Evolutionary conservation across 169 alveolate species (phyloP), one percentile per base, ranked within the genome.

Genomic region (Cyclospora cayetanensis): DNA sequence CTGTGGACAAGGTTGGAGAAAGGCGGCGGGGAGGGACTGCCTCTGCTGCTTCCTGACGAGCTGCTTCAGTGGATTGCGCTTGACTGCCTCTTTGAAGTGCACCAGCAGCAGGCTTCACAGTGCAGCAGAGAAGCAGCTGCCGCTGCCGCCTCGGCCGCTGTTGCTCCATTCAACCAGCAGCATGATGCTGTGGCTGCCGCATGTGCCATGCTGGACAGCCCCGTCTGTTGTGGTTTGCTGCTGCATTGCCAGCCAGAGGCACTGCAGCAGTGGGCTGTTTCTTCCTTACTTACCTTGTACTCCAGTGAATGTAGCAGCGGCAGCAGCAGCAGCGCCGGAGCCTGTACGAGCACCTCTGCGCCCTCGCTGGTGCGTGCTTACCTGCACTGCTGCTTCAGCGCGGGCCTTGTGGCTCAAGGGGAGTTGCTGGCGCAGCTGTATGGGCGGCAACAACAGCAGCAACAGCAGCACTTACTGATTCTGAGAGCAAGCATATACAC

Each of bases 341-440:
- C 52, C 42, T 11, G 84, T 46, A 39, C 63, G n/a, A 22, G 53
- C 35, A 25, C 85, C 25, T 25, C 18, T n/a, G 85, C 41, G 7
- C 41, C 60, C 41, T 74, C 85, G 35, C 39, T 74, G 1, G 85
- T 74, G 63, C 85, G 85, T 29, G 85, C 85, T n/a, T 74, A 74
- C 27, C 85, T 74, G n/a, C 85, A 74, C 65, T 74, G 85, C 85
- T 74, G 85, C 42, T 74, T 74, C 66, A 74, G 85, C n/a, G 65
- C 66, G n/a, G 85, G 85, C 43, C 63, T 74, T 4, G 11, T 74
- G 85, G 63, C 85, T n/a, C 85, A 74, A 22, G 85, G 85, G 9
- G 63, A 39, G 9, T 25, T 74, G 41, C 65, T 74, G 41, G 85
- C 85, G 7, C 66, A 74, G 42, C 65, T 74, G 42, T 74, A 74